Base-by-base conservation (phyloP, 352 stramenopile species). In the Pythium dissotocum region DNA sequence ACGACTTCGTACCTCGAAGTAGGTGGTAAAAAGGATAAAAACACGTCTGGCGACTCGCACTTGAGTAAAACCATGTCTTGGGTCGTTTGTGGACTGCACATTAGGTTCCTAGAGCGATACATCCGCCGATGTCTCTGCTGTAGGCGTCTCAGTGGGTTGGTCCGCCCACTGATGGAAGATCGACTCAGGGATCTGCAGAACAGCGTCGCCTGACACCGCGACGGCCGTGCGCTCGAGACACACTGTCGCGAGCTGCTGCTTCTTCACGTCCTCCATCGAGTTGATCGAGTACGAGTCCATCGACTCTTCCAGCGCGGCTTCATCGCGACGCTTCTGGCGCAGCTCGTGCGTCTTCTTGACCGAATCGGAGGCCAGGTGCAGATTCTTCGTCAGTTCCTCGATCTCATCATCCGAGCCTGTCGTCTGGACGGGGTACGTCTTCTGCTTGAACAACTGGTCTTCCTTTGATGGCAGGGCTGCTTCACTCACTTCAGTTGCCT, bases 201-300 rank as follows among this genome's bases (percentile, higher is more conserved):
- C 78, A 1, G 86, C 86, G 46, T 93, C 84, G 0, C 86, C 86
- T 4, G 86, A 90, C 30, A 89, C 83, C 28, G 86, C 84, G 51
- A 92, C 74, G 1, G 85, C 79, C 28, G 84, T 91, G 32, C 75
- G 77, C 64, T 94, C 84, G 21, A 91, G 77, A 54, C 76, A 85
- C n/a, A 87, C 84, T 26, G 79, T 87, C 32, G 81, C 79, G 35
- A 90, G 62, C 58, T 90, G 69, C 63, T 89, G 81, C 2, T 70
- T 71, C 36, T 81, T 68, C 36, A 91, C 78, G 56, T 91, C 83
- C 48, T 85, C 79, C 86, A 94, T 94, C 14, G 84, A 90, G 12
- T 80, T 75, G 56, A 81, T 82, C 2, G 82, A 73, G 55, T 87
- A 90, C 26, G 65, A 62, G 46, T 79, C 69, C 16, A 64, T 52